Percentiles rank a stretch among this genome's conserved stretches.
phyloP scores from a whole-genome alignment of 106 monocot genomes.

The Dendrobium nobile region DNA sequence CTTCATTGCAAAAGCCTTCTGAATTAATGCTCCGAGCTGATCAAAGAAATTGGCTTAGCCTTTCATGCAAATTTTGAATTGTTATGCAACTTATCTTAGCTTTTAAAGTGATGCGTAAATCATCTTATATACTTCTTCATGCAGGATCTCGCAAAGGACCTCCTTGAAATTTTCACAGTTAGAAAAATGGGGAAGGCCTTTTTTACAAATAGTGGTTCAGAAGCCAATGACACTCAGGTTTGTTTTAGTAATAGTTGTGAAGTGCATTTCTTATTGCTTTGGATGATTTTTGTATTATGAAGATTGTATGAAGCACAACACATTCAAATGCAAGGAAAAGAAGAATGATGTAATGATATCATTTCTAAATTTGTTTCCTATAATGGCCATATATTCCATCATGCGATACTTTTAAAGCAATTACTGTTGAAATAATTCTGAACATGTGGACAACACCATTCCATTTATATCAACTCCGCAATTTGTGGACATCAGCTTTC shows the following conservation, averaged over 20 bases:
- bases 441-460: too few relatives aligned
- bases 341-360: not conserved
- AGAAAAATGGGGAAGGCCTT: conserved; percentile 98
- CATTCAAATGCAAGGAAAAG: not conserved
- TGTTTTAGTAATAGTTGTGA: conserved; percentile 4
- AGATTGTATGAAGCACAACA: not conserved
- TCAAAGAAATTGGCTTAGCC: not conserved
- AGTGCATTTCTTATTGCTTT: not conserved
- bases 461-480: too few relatives aligned
- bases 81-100: not conserved
- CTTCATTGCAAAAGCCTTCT: not conserved
- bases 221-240: conserved; percentile 99
- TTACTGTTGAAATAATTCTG: not conserved
- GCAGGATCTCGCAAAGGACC: conserved; percentile 88
- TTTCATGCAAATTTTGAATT: not conserved
- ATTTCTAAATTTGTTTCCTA: not conserved
- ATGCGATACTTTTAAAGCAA: not conserved
- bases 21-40: not conserved
- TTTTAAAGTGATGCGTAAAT: not conserved
- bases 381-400: not conserved
- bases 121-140: conserved; percentile 8
- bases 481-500: too few relatives aligned
- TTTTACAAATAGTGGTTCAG: conserved; percentile 98
- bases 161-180: conserved; percentile 79
- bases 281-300: not conserved